Evolutionary conservation across 2,329 filamentous ascomycete species (phyloP), one percentile per base, ranked within the genome.

Genomic region (Clarireedia monteithiana): DNA sequence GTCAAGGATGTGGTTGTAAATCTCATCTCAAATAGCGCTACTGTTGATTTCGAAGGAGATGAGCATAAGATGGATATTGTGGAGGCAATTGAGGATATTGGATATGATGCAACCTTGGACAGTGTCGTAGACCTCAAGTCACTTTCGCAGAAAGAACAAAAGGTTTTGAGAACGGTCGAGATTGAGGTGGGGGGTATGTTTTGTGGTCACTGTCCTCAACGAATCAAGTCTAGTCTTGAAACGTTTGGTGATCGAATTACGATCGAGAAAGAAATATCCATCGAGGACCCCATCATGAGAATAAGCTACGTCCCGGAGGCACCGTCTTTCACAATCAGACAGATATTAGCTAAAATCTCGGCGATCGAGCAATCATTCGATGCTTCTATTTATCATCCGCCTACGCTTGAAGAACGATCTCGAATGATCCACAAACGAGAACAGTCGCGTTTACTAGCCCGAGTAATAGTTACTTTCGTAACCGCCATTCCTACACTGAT

Each of bases 401-500:
- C 88, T 0, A 91, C 86, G 0, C 78, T 96, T 4, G 91, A 96
- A 70, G 89, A 96, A 65, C 82, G 88, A 9, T 89, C 90, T 3
- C 82, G 81, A 60, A 74, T 77, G 40, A 89, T 96, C 67, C 85
- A 88, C 59, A 76, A 77, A 20, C 80, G 80, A 57, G 89, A 95
- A 64, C 82, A 86, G 64, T 78, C 75, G 24, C 78, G 84, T 34
- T 80, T 95, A 14, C 70, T 91, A 0, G 74, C 80, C 58, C 84
- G 91, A n/a, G 78, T 90, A 15, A 67, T 87, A 1, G 76, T 95
- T 55, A 86, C 89, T 1, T 70, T 86, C 27, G 64, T 85, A 26
- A 74, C 87, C 5, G 85, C 87, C 20, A 85, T 96, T 46, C 91
- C 92, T 2, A 89, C 89, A 0, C 91, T 96, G 63, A 69, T 95